These are phyloP conservation scores for Russula vinacea DNA, from an alignment of 768 basidiomycete genomes.

Conservation along the genomic window DNA sequence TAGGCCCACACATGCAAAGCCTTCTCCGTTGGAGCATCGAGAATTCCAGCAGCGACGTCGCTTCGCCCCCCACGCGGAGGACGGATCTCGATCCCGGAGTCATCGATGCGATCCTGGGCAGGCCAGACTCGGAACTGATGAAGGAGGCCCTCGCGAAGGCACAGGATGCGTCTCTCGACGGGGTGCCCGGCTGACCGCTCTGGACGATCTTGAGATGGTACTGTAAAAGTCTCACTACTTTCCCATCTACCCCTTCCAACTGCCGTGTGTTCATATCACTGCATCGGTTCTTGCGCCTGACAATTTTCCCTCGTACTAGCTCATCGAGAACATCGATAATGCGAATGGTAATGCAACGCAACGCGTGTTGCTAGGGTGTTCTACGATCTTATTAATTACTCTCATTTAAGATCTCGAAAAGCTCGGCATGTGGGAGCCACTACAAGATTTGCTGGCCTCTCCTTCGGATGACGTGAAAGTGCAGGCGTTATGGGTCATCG, in stretches of 20 bases:
- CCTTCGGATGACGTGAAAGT: slow-evolving; percentile 60
- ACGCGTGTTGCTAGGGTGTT: background rate
- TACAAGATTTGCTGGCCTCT: slow-evolving; percentile 60
- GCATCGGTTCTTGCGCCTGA: background rate
- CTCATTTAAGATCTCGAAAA: slow-evolving; percentile 61
- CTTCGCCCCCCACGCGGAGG: slow-evolving; percentile 35
- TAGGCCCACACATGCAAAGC: slow-evolving; percentile 49
- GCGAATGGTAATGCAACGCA: slow-evolving; percentile 58
- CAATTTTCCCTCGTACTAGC: slow-evolving; percentile 41
- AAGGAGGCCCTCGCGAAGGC: slow-evolving; percentile 71
- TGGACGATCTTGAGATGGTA: slow-evolving; percentile 89
- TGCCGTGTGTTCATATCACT: background rate
- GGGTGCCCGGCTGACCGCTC: slow-evolving; percentile 62
- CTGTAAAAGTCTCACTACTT: slow-evolving; percentile 29
- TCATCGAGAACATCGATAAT: slow-evolving; percentile 87
- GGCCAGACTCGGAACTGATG: slow-evolving; percentile 79
- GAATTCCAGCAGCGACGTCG: slow-evolving; percentile 48
- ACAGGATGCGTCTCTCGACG: slow-evolving; percentile 49
- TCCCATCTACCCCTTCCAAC: no score
- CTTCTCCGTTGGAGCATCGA: slow-evolving; percentile 82
- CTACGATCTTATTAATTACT: slow-evolving; percentile 6
- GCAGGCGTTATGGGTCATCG: slow-evolving; percentile 80
- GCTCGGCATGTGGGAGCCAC: slow-evolving; percentile 73
- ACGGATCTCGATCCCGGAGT: slow-evolving; percentile 75
- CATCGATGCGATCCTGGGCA: slow-evolving; percentile 82